These are phyloP conservation scores for Babesia divergens DNA, from an alignment of 169 alveolate genomes.

Conservation along the genomic window DNA sequence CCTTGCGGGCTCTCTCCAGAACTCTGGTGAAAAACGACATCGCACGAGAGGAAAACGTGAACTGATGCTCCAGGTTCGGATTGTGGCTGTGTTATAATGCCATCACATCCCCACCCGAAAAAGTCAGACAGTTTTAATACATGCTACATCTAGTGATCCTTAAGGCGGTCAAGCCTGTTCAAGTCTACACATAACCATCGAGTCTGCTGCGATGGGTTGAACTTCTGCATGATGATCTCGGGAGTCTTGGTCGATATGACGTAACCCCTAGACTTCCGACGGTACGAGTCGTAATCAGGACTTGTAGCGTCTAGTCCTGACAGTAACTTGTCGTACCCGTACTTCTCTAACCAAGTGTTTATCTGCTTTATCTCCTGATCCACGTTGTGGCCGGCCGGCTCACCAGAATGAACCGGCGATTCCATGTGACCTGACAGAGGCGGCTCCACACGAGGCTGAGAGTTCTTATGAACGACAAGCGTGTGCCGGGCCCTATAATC, in stretches of 20 bases:
- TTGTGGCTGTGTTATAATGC: too few species aligned
- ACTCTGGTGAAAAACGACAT: conserved; percentile 53
- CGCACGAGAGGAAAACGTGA: too few species aligned
- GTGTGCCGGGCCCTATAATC: conserved; percentile 35
- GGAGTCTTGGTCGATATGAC: conserved; percentile 37
- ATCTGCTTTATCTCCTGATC: conserved; percentile 24
- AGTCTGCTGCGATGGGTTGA: conserved; percentile 39
- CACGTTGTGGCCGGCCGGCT: background rate
- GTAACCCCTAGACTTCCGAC: background rate
- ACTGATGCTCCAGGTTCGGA: background rate
- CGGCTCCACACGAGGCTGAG: conserved; percentile 11
- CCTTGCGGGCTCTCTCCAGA: conserved; percentile 8
- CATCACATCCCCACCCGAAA: too few species aligned
- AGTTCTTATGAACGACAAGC: background rate
- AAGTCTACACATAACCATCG: conserved; percentile 57
- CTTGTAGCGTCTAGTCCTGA: background rate
- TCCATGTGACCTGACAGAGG: conserved; percentile 17
- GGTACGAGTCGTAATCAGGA: background rate
- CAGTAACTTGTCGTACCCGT: conserved; percentile 22
- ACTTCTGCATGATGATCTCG: conserved; percentile 40
- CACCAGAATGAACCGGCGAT: background rate
- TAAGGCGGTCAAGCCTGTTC: background rate
- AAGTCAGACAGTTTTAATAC: too few species aligned
- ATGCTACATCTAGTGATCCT: background rate
- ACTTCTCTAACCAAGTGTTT: conserved; percentile 13